phyloP scores from a whole-genome alignment of 345 rosid genomes.

The Xanthoceras sorbifolium region DNA sequence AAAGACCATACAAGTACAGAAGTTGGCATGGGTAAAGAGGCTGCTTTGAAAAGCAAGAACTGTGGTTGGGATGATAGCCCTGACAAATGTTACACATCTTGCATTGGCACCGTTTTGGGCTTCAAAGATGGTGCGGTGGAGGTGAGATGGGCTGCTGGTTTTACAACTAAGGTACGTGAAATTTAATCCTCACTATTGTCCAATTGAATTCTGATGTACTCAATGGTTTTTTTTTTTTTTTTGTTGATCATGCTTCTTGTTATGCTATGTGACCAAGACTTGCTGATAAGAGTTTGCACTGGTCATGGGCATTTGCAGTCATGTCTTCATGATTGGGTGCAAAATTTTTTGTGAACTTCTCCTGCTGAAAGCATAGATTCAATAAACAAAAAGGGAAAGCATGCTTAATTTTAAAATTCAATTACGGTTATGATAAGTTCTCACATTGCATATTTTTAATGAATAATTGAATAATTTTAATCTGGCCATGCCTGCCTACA shows the following conservation, averaged over 20 bases:
- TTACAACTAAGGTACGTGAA: slow-evolving; percentile 55
- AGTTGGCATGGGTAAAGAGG: slow-evolving; percentile 22
- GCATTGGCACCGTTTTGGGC: slow-evolving; percentile 71
- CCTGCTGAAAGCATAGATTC: neutral
- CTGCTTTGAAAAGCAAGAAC: slow-evolving; percentile 22
- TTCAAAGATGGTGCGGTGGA: slow-evolving; percentile 67
- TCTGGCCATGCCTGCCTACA: neutral
- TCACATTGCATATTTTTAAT: neutral
- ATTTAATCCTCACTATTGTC: slow-evolving; percentile 17
- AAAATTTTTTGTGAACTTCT: neutral
- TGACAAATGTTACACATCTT: slow-evolving; percentile 43
- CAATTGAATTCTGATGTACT: neutral
- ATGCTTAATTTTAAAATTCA: neutral
- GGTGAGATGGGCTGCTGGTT: slow-evolving; percentile 84
- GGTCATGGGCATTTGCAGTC: neutral
- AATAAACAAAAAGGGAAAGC: neutral
- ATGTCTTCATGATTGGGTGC: slow-evolving; percentile 6
- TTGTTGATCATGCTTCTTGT: neutral
- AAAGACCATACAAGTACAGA: slow-evolving; percentile 23
- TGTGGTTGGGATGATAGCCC: slow-evolving; percentile 28
- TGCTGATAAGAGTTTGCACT: neutral
- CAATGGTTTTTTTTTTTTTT: neutral
- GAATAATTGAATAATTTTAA: neutral
- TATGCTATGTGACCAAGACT: neutral
- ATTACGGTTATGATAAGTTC: neutral